Percentiles rank a stretch among this genome's conserved stretches.
These are phyloP conservation scores for Calvatia gigantea DNA, from an alignment of 768 basidiomycete genomes.

Conservation along the genomic window DNA sequence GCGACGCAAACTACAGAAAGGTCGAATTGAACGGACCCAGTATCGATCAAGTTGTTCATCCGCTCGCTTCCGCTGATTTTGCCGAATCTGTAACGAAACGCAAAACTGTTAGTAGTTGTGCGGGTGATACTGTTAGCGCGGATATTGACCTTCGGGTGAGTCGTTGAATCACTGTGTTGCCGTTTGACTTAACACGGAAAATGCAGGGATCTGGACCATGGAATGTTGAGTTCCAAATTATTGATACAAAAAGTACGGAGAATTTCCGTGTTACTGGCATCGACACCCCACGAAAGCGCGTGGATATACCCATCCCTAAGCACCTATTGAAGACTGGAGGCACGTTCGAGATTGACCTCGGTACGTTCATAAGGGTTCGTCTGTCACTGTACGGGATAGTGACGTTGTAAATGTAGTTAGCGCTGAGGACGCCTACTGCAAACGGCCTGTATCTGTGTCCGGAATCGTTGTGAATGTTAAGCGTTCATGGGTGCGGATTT, in stretches of 20 bases:
- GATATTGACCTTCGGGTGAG: constrained; percentile 78
- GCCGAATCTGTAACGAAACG: constrained; percentile 44
- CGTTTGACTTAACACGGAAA: background rate
- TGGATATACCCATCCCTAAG: constrained; percentile 68
- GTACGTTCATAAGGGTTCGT: constrained; percentile 33
- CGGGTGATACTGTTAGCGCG: constrained; percentile 69
- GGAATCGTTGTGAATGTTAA: constrained; percentile 83
- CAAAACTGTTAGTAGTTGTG: constrained; percentile 70
- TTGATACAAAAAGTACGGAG: constrained; percentile 68
- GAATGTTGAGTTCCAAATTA: constrained; percentile 79
- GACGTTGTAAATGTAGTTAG: constrained; percentile 47
- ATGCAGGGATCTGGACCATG: constrained; percentile 85
- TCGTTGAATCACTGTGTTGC: constrained; percentile 3
- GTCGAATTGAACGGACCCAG: constrained; percentile 70
- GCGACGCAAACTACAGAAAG: constrained; percentile 81
- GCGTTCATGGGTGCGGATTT: constrained; percentile 56
- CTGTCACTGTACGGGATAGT: constrained; percentile 3
- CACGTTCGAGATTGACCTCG: constrained; percentile 73
- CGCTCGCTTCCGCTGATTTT: constrained; percentile 79
- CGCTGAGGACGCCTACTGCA: constrained; percentile 88
- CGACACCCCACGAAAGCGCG: constrained; percentile 45
- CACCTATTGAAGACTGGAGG: constrained; percentile 67
- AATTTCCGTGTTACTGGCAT: constrained; percentile 54
- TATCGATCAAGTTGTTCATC: constrained; percentile 88
- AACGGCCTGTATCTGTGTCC: constrained; percentile 68